These are phyloP conservation scores for Coccomyxa sp. DNA, from an alignment of 139 green algal genomes.

Conservation along the genomic window DNA sequence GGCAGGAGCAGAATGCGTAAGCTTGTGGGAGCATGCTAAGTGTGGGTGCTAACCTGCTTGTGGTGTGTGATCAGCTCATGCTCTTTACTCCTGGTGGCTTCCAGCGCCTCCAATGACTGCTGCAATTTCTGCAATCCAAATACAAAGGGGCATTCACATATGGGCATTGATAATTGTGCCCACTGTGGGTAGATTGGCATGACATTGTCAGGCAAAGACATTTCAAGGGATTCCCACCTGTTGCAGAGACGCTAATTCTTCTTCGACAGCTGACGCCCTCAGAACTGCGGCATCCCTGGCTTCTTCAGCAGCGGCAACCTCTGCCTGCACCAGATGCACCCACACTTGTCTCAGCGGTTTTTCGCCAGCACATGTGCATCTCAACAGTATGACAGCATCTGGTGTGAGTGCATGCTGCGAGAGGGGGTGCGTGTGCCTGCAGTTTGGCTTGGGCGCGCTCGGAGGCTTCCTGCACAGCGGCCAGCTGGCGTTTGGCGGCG, in stretches of 20 bases:
- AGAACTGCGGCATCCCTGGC: neutral
- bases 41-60: neutral
- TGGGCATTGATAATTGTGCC: no score
- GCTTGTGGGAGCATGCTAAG: neutral
- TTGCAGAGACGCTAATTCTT: neutral
- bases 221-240: neutral
- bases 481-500: conserved; percentile 43
- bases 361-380: neutral
- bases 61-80: neutral
- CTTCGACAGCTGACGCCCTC: neutral
- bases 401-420: no score
- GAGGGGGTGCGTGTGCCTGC: neutral
- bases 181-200: no score
- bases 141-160: no score
- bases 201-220: no score
- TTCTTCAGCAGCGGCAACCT: neutral
- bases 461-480: conserved; percentile 30
- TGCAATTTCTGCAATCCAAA: neutral
- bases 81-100: neutral
- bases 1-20: neutral
- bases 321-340: neutral
- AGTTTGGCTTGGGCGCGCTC: conserved; percentile 28
- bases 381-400: no score
- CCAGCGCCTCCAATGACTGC: neutral
- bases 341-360: neutral